Base-by-base conservation (phyloP, 441 rosid genomes). In the Eutrema salsugineum region DNA sequence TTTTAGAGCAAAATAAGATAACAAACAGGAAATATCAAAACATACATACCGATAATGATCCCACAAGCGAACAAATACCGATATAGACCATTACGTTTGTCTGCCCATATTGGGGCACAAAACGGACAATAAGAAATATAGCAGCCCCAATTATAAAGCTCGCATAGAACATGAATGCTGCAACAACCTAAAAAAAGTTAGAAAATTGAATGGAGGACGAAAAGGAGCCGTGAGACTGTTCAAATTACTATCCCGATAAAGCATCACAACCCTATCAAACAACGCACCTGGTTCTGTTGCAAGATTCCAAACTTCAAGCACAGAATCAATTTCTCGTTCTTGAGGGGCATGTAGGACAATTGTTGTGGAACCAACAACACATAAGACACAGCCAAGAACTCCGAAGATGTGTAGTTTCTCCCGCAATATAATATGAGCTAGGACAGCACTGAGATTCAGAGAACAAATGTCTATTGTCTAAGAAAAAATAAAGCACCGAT, bases 281-380 rank as follows among this genome's bases (percentile, higher is more conserved):
- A 56, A 66, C n/a, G 14, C 63, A 88, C 94, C 89, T 78, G 94
- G 94, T 82, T 85, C 94, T 5, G 91, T 88, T 47, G 94, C 94
- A 80, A 86, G 94, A 71, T 78, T 82, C 94, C 94, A 88, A 66
- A 88, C 91, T 77, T 88, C 87, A 43, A 46, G 51, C 40, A 87
- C 93, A 38, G 93, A 87, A 61, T 81, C 83, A 44, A 85, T 87
- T 55, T 77, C 84, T 12, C 82, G 84, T 73, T 87, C 93, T 69
- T 82, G 90, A 75, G 93, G 93, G 36, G 93, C 93, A 79, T 87
- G 93, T 43, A 88, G 67, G 20, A 86, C 90, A 78, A 88, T 88
- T 11, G 88, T 84, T 0, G 88, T 88, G 38, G 93, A 88, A 66
- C 90, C 93, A 12, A 88, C 93, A 62, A 88, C 88, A 66, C 93